Conservation (phyloP, 1,284 basidiomycete genomes). For the Cryptococcus deneoformans region DNA sequence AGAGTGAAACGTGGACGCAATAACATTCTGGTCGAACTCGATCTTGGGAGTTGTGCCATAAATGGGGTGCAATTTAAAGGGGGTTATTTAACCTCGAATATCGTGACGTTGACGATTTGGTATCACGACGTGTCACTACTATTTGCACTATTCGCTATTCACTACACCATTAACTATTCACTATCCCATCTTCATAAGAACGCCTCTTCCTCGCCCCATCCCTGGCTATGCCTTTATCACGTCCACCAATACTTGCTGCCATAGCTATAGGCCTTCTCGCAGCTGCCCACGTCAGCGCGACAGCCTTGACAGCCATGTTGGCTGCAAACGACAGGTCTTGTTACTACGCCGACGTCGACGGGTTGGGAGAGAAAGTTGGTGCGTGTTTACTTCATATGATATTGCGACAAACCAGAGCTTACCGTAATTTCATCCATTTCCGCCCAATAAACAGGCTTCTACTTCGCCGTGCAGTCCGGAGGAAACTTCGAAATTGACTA, state of each 20-base stretch:
- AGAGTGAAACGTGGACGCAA: neutral
- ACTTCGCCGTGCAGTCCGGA: constrained; percentile 83
- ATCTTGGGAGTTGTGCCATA: no score
- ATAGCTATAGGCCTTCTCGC: constrained; percentile 5
- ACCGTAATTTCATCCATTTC: neutral
- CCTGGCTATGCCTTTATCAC: neutral
- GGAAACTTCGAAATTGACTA: constrained; percentile 98
- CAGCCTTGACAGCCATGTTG: constrained; percentile 85
- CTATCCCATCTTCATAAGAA: neutral
- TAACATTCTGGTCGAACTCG: no score
- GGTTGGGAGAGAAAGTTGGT: constrained; percentile 49
- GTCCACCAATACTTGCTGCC: constrained; percentile 12
- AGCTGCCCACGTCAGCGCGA: constrained; percentile 35
- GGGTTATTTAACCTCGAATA: neutral
- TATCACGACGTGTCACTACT: neutral
- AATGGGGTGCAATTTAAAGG: no score
- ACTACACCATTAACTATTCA: no score
- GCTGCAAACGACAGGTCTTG: constrained; percentile 83
- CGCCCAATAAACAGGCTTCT: constrained; percentile 48
- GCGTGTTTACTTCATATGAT: constrained; percentile 12
- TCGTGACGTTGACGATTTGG: neutral
- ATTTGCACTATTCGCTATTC: neutral
- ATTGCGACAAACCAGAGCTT: neutral
- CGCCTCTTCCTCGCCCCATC: neutral
- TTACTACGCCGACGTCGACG: constrained; percentile 95